These are phyloP conservation scores for Saccharomyces cerevisiae DNA, from an alignment of 805 yeast species.

Conservation along the genomic window DNA sequence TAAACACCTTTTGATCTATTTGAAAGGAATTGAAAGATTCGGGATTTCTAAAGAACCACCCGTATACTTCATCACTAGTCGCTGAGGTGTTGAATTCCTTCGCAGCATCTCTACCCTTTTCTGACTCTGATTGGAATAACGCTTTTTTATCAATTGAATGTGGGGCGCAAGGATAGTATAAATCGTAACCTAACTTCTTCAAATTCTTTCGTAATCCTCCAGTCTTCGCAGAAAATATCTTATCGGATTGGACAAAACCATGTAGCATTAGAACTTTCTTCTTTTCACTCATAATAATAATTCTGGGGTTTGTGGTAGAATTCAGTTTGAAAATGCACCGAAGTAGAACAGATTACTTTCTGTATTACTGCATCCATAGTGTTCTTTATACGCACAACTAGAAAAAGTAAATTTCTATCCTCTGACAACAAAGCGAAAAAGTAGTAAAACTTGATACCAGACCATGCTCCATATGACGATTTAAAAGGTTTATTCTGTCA, in stretches of 20 bases:
- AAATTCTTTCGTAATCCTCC: slow-evolving; percentile 77
- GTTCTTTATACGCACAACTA: neutral
- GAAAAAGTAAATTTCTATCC: neutral
- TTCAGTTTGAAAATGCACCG: neutral
- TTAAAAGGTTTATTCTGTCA: neutral
- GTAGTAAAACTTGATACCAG: neutral
- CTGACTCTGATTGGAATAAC: slow-evolving; percentile 1
- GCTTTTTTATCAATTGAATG: slow-evolving; percentile 9
- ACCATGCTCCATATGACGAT: too few species aligned
- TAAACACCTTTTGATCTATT: slow-evolving; percentile 32
- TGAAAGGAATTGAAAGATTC: slow-evolving; percentile 30
- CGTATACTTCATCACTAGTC: slow-evolving; percentile 28
- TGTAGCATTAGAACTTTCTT: slow-evolving; percentile 69
- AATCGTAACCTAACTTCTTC: slow-evolving; percentile 49
- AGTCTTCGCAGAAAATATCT: slow-evolving; percentile 71
- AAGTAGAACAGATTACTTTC: neutral
- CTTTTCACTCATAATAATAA: neutral
- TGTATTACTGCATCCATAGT: neutral
- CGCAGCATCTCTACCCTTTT: slow-evolving; percentile 40
- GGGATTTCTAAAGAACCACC: slow-evolving; percentile 57
- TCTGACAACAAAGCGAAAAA: neutral
- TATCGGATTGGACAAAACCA: slow-evolving; percentile 81
- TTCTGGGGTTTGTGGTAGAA: neutral
- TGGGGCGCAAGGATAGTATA: slow-evolving; percentile 72
- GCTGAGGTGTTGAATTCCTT: slow-evolving; percentile 28